Evolutionary conservation across 148 eudicot genomes (phyloP).

Genomic region (Chenopodium quinoa): DNA sequence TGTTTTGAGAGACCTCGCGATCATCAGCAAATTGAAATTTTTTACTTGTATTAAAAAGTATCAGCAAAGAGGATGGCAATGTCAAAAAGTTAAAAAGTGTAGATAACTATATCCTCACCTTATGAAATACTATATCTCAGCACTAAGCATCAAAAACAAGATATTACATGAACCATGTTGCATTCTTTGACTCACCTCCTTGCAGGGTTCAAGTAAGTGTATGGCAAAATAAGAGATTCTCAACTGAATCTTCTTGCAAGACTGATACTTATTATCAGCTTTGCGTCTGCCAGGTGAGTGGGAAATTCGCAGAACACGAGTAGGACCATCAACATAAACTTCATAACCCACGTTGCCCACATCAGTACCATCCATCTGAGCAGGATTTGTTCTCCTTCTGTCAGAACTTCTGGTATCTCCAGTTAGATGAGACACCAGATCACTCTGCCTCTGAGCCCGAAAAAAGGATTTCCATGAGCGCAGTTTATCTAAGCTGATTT

Average conservation of each 20-base stretch:
- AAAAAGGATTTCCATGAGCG: conserved; percentile 87
- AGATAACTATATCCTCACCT: not conserved
- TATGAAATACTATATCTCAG: not conserved
- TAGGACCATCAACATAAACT: conserved; percentile 80
- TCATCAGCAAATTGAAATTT: not conserved
- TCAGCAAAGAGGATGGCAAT: not conserved
- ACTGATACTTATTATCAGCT: conserved; percentile 36
- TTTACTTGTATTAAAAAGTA: not conserved
- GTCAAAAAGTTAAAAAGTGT: not conserved
- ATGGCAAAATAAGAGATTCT: conserved; percentile 64
- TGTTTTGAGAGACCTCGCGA: not conserved
- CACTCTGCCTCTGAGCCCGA: conserved; percentile 52
- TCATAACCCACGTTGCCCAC: conserved; percentile 69
- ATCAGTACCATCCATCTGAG: conserved; percentile 40
- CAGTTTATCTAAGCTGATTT: conserved; percentile 93
- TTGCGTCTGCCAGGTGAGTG: conserved; percentile 49
- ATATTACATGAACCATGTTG: conserved; percentile 3
- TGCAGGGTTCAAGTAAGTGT: conserved; percentile 55
- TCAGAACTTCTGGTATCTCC: conserved; percentile 40
- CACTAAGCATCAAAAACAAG: not conserved
- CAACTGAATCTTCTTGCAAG: conserved; percentile 58
- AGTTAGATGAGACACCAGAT: conserved; percentile 52
- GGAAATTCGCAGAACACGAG: conserved; percentile 84
- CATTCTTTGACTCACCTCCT: conserved; percentile 48
- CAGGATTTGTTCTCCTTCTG: conserved; percentile 32